Evolutionary conservation across 2,329 filamentous ascomycete species (phyloP).

Genomic region (Dactylellina cionopaga): DNA sequence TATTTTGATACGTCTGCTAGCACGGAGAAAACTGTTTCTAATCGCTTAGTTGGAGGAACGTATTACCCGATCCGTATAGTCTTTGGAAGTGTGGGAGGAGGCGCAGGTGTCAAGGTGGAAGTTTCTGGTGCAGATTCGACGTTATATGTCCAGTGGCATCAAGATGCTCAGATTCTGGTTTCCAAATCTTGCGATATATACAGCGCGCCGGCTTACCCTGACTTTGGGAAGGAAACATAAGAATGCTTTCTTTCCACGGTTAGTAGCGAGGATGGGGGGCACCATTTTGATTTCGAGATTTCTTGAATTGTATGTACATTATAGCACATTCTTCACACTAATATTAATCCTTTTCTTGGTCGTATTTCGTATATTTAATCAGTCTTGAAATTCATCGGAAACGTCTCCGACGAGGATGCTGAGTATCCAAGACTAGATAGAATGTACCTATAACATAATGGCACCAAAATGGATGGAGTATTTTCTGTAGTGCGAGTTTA

Average conservation of each 20-base stretch:
- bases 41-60: neutral
- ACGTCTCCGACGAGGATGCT: no score
- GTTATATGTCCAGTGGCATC: neutral
- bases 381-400: no score
- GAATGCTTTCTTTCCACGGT: neutral
- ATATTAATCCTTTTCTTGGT: no score
- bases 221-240: neutral
- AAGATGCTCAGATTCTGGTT: constrained; percentile 10
- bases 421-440: no score
- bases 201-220: neutral
- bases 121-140: neutral
- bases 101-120: neutral
- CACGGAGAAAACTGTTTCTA: neutral
- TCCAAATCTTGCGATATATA: neutral
- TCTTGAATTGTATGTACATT: no score
- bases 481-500: no score
- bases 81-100: neutral
- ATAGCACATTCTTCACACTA: no score
- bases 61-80: constrained; percentile 9
- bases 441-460: no score
- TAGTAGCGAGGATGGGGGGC: no score
- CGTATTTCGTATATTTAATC: no score
- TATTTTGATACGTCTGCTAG: neutral
- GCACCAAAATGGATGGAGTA: no score
- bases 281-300: no score